A percentile compares a stretch with the other conserved stretches of the same genome.
Conservation (phyloP, 345 rosid species). For the Acer campestre region DNA sequence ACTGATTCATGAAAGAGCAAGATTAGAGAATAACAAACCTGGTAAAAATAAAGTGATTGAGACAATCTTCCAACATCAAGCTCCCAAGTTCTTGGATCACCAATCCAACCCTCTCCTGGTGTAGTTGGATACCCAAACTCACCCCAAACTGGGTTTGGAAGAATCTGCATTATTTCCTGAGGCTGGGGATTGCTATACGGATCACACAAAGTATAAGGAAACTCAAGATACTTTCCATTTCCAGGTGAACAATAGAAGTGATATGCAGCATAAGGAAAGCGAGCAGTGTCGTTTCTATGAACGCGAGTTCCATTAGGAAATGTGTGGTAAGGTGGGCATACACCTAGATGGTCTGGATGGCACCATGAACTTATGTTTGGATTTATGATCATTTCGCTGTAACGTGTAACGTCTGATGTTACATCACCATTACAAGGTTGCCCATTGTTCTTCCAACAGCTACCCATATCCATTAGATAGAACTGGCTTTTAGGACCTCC, state of each 20-base stretch:
- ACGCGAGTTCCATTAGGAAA: conserved; percentile 37
- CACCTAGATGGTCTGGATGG: conserved; percentile 28
- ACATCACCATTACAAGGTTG: conserved; percentile 49
- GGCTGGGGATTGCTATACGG: conserved; percentile 62
- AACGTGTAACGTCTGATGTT: conserved; percentile 50
- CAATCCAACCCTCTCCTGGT: conserved; percentile 54
- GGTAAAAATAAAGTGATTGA: conserved; percentile 44
- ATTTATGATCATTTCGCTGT: conserved; percentile 52
- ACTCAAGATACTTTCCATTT: conserved; percentile 41
- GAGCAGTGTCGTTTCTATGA: conserved; percentile 34
- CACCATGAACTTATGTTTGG: conserved; percentile 35
- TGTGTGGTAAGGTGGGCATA: conserved; percentile 49
- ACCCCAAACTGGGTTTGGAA: conserved; percentile 55
- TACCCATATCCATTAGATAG: conserved; percentile 49
- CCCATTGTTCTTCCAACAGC: conserved; percentile 70
- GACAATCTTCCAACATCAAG: conserved; percentile 55
- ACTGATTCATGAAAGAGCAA: too few relatives aligned
- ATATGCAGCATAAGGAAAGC: conserved; percentile 47
- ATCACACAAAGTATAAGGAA: conserved; percentile 40
- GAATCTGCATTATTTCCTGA: conserved; percentile 53
- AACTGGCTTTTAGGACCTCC: conserved; percentile 58
- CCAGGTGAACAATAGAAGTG: conserved; percentile 52
- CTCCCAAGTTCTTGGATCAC: conserved; percentile 54
- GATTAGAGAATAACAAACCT: conserved; percentile 23
- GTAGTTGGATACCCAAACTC: conserved; percentile 49